Conservation (phyloP, 768 basidiomycete species). For the Neoboletus subvelutipes region DNA sequence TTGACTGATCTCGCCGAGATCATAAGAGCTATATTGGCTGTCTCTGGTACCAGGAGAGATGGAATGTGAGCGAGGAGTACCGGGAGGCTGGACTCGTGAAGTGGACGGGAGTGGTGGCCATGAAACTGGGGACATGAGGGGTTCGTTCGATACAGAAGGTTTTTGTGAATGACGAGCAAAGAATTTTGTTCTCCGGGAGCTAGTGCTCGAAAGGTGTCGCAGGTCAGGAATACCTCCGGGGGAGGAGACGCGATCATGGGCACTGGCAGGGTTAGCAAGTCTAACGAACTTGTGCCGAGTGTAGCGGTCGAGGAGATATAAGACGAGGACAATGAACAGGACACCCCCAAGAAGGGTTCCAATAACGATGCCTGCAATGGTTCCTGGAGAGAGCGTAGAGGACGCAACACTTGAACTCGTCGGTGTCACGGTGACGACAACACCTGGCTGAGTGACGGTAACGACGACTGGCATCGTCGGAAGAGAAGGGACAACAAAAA, state of each 20-base stretch:
- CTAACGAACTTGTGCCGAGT: conserved; percentile 13
- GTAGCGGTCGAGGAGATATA: conserved; percentile 15
- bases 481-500: not conserved
- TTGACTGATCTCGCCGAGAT: conserved; percentile 5
- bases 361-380: conserved; percentile 24
- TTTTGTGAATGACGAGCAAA: conserved; percentile 9
- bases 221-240: not conserved
- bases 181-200: not conserved
- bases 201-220: not conserved
- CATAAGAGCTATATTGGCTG: not conserved
- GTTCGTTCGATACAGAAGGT: conserved; percentile 23
- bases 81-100: conserved; percentile 1
- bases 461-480: conserved; percentile 15
- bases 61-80: not conserved
- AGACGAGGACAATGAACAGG: conserved; percentile 11
- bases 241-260: not conserved
- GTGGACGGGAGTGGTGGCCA: conserved; percentile 7
- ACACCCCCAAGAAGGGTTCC: conserved; percentile 15
- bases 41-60: conserved; percentile 2
- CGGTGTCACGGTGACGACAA: conserved; percentile 1
- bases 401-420: not conserved
- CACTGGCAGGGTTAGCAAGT: conserved; percentile 18
- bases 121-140: conserved; percentile 19
- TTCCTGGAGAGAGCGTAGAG: conserved; percentile 6
- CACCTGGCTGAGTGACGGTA: conserved; percentile 3